phyloP scores from a whole-genome alignment of 2,329 filamentous ascomycete species.

The Cladorrhinum sp. region DNA sequence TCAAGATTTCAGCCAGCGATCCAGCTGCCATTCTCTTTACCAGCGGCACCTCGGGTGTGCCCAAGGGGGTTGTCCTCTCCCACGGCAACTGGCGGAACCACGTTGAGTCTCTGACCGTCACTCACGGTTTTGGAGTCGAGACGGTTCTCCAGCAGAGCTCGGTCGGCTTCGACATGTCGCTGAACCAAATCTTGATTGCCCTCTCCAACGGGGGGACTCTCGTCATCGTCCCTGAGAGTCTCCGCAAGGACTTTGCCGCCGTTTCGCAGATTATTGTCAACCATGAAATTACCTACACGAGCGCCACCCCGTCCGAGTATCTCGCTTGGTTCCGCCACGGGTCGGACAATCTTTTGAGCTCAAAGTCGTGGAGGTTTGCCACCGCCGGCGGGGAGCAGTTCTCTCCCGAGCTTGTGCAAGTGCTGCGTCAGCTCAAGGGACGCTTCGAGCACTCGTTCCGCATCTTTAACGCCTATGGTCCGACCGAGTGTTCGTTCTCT shows the following conservation, averaged over 20 bases:
- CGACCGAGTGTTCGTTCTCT: neutral
- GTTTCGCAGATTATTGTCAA: neutral
- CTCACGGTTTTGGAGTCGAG: neutral
- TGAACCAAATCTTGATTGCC: neutral
- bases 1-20: neutral
- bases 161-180: neutral
- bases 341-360: neutral
- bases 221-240: neutral
- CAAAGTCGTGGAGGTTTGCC: too few relatives aligned
- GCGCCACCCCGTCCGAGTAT: slow-evolving; percentile 1
- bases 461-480: neutral
- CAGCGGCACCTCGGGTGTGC: slow-evolving; percentile 19
- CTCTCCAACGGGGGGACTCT: neutral
- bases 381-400: too few relatives aligned
- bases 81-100: slow-evolving; percentile 4
- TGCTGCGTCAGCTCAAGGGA: too few relatives aligned
- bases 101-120: neutral
- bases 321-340: neutral
- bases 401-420: too few relatives aligned
- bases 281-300: neutral
- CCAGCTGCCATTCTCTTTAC: slow-evolving; percentile 6
- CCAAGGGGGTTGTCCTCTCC: slow-evolving; percentile 16
- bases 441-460: too few relatives aligned
- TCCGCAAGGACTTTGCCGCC: neutral
- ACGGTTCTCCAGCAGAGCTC: neutral